phyloP scores from a whole-genome alignment of 768 basidiomycete genomes.

The Hortiboletus campestris region DNA sequence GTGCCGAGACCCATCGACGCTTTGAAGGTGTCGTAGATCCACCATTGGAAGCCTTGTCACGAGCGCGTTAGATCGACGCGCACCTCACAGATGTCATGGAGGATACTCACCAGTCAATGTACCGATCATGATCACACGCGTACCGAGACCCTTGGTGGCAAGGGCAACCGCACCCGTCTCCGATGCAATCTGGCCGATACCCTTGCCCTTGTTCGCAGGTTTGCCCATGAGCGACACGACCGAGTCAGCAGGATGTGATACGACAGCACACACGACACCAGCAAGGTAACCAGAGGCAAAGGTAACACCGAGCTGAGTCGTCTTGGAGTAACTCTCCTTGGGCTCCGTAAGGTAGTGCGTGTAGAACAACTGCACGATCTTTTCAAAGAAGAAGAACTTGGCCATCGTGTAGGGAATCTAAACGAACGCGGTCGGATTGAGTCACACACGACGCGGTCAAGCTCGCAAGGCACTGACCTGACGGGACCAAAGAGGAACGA shows the following conservation, averaged over 20 bases:
- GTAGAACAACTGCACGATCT: conserved; percentile 84
- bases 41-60: conserved; percentile 79
- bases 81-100: background rate
- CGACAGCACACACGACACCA: conserved; percentile 93
- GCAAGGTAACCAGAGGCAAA: conserved; percentile 91
- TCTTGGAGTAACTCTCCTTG: conserved; percentile 75
- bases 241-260: conserved; percentile 95
- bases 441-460: no score
- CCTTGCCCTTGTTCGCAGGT: conserved; percentile 79
- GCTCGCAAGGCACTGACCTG: conserved; percentile 47
- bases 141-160: conserved; percentile 84
- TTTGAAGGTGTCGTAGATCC: conserved; percentile 92
- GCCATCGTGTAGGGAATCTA: conserved; percentile 99
- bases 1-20: conserved; percentile 80
- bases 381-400: conserved; percentile 96
- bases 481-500: conserved; percentile 86
- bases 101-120: conserved; percentile 42
- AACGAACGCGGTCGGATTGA: background rate
- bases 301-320: conserved; percentile 85
- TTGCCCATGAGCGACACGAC: conserved; percentile 94
- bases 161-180: conserved; percentile 67
- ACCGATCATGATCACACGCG: conserved; percentile 84
- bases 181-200: conserved; percentile 61
- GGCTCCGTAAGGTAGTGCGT: conserved; percentile 80
- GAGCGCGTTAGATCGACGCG: background rate